phyloP scores from a whole-genome alignment of 768 basidiomycete genomes.

The Russula vinacea region DNA sequence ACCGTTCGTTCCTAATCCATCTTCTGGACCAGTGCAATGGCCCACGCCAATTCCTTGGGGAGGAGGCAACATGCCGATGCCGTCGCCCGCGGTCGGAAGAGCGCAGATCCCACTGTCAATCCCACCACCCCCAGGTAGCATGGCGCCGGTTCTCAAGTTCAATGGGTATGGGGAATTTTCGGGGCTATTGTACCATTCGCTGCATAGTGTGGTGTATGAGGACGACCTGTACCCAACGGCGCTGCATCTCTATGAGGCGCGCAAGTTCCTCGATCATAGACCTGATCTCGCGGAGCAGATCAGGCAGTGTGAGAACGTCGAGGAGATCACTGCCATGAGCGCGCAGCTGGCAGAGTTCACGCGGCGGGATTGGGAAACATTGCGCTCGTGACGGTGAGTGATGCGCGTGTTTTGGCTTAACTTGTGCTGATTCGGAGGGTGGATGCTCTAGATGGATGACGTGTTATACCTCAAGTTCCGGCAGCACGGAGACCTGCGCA shows the following conservation, averaged over 20 bases:
- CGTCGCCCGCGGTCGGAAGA: conserved; percentile 7
- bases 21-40: conserved; percentile 1
- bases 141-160: conserved; percentile 37
- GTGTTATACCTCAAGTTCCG: conserved; percentile 65
- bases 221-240: conserved; percentile 62
- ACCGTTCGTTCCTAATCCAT: not conserved
- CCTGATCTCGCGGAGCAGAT: conserved; percentile 57
- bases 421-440: not conserved
- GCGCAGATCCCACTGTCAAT: not conserved
- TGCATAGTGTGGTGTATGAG: conserved; percentile 55
- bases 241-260: conserved; percentile 71
- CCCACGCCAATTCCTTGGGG: conserved; percentile 3
- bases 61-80: conserved; percentile 3
- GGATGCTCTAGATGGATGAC: conserved; percentile 55
- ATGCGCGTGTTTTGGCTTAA: not conserved
- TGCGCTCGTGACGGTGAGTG: conserved; percentile 50
- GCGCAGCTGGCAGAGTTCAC: conserved; percentile 37
- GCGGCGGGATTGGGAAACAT: conserved; percentile 56
- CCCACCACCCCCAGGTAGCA: not conserved
- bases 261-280: conserved; percentile 56
- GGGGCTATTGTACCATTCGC: conserved; percentile 65
- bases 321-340: conserved; percentile 41
- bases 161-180: conserved; percentile 36
- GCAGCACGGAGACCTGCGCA: conserved; percentile 61
- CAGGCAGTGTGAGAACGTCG: conserved; percentile 42